Base-by-base conservation (phyloP, 768 basidiomycete species). In the Russula virescens region DNA sequence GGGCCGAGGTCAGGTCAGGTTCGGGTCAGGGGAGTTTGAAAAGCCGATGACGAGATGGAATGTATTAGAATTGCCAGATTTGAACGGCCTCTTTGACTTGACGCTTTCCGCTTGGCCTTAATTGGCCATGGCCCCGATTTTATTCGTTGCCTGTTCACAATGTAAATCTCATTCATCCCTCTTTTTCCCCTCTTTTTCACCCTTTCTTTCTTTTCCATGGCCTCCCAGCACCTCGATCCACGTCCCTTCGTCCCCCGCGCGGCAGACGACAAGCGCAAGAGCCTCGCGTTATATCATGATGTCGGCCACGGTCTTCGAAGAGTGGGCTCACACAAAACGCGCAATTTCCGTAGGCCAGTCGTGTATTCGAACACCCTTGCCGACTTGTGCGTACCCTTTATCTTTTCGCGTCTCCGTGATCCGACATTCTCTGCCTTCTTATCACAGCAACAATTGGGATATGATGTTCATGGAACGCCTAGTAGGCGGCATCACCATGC, bases 391-490 rank as follows among this genome's bases (percentile, higher is more conserved):
- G 53, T 49, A 31, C 34, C 42, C 25, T 18, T 16, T 16, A 60
- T 35, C 42, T 7, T 38, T 11, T n/a, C 16, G 1, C 3, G 31
- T 23, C 16, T 40, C 26, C 18, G n/a, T 31, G 8, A 19, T 18
- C 28, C 45, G 23, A 35, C 13, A 6, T 1, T 8, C 13, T 31
- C 4, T 23, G 2, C 14, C 11, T 43, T 2, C 18, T n/a, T 34
- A 28, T 55, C 14, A 28, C 61, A 90, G 88, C 65, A 85, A 89
- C 65, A 82, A 82, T 50, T 90, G 88, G 87, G 82, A 88, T 68
- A 79, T 82, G 60, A 80, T 87, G 79, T 86, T 88, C 71, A 73
- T 86, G 66, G 74, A 74, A 40, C 78, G 63, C 70, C 57, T 84
- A 76, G 65, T 81, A 70, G 69, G 75, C 53, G 75, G 79, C 21